A percentile compares a stretch with the other conserved stretches of the same genome.
Conservation (phyloP, 768 basidiomycete species). For the Mycena rebaudengoi region DNA sequence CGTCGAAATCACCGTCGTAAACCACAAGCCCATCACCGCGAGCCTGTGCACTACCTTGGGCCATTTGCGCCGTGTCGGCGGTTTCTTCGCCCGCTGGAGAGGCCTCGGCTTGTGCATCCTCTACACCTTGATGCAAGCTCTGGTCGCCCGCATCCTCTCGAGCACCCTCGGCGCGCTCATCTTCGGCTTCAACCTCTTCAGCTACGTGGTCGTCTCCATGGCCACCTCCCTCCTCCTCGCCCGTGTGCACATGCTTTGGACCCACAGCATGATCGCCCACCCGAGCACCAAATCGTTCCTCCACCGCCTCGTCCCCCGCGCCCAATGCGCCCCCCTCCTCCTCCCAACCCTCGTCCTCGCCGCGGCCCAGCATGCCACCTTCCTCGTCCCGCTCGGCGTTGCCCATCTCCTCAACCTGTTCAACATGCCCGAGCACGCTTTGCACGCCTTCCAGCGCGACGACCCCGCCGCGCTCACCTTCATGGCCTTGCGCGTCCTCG, state of each 20-base stretch:
- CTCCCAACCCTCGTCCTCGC: not conserved
- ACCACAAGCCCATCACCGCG: not conserved
- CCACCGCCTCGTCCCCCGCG: slow-evolving; percentile 7
- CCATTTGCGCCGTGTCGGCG: not conserved
- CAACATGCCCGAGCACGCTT: not conserved
- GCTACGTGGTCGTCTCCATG: not conserved
- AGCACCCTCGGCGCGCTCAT: not conserved
- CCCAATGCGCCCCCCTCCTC: not conserved
- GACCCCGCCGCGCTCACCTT: not conserved
- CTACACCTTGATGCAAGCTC: not conserved
- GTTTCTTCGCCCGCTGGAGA: not conserved
- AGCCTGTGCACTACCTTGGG: not conserved
- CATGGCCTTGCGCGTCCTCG: not conserved
- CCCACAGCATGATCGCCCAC: slow-evolving; percentile 6
- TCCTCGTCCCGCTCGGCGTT: slow-evolving; percentile 3
- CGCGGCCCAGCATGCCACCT: not conserved
- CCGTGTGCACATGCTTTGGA: slow-evolving; percentile 6
- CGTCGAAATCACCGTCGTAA: not conserved
- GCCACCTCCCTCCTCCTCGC: slow-evolving; percentile 1
- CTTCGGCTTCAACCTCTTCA: not conserved
- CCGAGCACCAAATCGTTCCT: not conserved
- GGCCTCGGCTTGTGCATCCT: not conserved
- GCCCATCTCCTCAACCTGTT: not conserved
- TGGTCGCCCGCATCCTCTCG: not conserved
- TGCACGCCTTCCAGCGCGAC: not conserved